Percentiles rank a stretch among this genome's conserved stretches.
These are phyloP conservation scores for Chloranthus sessilifolius DNA, from an alignment of 164 flowering plant species.

Conservation along the genomic window DNA sequence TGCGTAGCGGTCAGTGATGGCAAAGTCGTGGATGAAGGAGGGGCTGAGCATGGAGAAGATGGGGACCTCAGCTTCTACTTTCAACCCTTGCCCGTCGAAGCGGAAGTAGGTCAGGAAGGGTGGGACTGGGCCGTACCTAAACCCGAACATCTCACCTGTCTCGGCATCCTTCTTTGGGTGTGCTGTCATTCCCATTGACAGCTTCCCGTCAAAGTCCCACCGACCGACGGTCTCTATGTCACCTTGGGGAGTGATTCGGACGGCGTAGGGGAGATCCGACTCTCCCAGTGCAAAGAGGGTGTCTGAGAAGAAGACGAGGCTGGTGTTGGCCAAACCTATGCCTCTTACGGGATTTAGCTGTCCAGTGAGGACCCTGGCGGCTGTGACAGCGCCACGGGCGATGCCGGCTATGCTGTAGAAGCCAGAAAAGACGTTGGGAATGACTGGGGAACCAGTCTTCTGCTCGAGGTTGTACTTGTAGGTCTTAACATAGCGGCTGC, in stretches of 20 bases:
- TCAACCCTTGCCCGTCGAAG: conserved; percentile 36
- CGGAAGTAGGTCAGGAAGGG: conserved; percentile 63
- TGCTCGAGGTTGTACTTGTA: conserved; percentile 50
- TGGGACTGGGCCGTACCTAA: conserved; percentile 52
- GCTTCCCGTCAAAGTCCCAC: conserved; percentile 45
- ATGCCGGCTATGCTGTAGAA: conserved; percentile 47
- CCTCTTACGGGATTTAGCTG: conserved; percentile 50
- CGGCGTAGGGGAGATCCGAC: conserved; percentile 63
- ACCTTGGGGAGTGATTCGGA: conserved; percentile 39
- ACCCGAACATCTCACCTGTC: conserved; percentile 66
- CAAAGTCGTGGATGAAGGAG: conserved; percentile 74
- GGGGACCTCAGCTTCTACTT: conserved; percentile 57
- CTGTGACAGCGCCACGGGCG: conserved; percentile 43
- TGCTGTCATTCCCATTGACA: conserved; percentile 66
- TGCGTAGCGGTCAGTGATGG: conserved; percentile 57
- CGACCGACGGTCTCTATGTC: conserved; percentile 65
- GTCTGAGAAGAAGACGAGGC: conserved; percentile 47
- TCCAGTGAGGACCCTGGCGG: conserved; percentile 42
- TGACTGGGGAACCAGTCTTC: conserved; percentile 33
- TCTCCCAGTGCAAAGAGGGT: conserved; percentile 60
- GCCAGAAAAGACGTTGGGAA: conserved; percentile 60
- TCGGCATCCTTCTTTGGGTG: conserved; percentile 71
- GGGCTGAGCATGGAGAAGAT: conserved; percentile 48
- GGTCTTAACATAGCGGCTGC: conserved; percentile 75
- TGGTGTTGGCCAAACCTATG: conserved; percentile 69